phyloP scores from a whole-genome alignment of 176 grass and related monocot species.

The Oryza meyeriana region DNA sequence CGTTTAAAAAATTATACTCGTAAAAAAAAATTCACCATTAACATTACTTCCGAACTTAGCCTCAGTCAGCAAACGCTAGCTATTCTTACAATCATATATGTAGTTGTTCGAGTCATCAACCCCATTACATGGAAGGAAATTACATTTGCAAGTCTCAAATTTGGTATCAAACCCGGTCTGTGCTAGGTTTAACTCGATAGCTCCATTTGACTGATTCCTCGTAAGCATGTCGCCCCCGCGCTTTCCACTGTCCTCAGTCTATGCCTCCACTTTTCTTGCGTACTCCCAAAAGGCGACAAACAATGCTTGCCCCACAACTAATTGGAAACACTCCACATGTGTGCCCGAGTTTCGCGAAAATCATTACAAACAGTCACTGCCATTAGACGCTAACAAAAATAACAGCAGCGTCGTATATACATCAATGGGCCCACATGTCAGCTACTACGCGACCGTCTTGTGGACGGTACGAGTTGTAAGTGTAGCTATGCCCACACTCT shows the following conservation, averaged over 20 bases:
- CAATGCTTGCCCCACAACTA: background rate
- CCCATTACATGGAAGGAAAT: background rate
- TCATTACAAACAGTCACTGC: too few relatives aligned
- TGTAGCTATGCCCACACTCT: background rate
- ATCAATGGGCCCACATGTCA: accelerated
- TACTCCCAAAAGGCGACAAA: background rate
- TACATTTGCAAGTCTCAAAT: background rate
- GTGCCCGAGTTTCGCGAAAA: background rate
- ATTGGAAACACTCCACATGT: background rate
- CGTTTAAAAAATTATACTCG: too few relatives aligned
- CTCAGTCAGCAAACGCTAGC: too few relatives aligned
- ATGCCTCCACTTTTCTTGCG: background rate
- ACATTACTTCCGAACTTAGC: too few relatives aligned
- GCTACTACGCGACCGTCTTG: background rate
- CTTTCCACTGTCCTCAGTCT: too few relatives aligned
- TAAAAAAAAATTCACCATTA: too few relatives aligned
- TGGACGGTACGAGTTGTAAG: too few relatives aligned
- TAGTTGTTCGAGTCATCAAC: too few relatives aligned
- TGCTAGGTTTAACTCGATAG: background rate
- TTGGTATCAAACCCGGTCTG: background rate
- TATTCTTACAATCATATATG: background rate
- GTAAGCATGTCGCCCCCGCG: background rate
- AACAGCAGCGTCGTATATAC: too few relatives aligned
- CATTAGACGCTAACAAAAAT: background rate
- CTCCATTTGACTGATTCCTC: background rate